These are phyloP conservation scores for Nicotiana otophora DNA, from an alignment of 257 asterid species.

Conservation along the genomic window DNA sequence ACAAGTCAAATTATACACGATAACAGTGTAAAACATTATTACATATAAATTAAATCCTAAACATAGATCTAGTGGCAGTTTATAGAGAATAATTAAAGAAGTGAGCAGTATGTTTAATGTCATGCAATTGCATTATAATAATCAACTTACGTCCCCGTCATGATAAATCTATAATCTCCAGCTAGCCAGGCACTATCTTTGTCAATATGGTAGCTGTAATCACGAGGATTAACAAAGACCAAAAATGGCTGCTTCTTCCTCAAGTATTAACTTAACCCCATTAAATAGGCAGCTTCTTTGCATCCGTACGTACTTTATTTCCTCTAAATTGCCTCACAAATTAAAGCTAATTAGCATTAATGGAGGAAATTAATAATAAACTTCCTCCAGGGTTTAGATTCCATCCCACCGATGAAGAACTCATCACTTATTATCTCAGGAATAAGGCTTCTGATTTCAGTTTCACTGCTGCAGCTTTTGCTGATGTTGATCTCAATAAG, in stretches of 20 bases:
- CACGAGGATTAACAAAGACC: slow-evolving; percentile 24
- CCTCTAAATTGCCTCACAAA: background rate
- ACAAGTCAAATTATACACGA: too few relatives aligned
- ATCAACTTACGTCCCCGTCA: background rate
- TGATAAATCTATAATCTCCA: background rate
- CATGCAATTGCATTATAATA: background rate
- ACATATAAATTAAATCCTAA: too few relatives aligned
- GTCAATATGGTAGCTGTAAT: slow-evolving; percentile 63
- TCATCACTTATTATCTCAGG: slow-evolving; percentile 42
- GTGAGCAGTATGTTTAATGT: background rate
- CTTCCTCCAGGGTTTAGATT: slow-evolving; percentile 60
- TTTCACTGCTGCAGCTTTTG: slow-evolving; percentile 33
- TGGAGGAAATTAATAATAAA: slow-evolving; percentile 27
- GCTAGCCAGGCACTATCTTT: slow-evolving; percentile 28
- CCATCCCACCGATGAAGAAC: slow-evolving; percentile 62
- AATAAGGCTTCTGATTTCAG: slow-evolving; percentile 38
- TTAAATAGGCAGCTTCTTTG: slow-evolving; percentile 12
- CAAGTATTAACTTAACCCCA: slow-evolving; percentile 24
- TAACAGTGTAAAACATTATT: too few relatives aligned
- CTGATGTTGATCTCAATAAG: slow-evolving; percentile 46
- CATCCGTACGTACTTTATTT: slow-evolving; percentile 1
- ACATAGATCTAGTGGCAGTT: too few relatives aligned
- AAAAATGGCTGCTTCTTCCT: slow-evolving; percentile 35
- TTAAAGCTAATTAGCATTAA: background rate
- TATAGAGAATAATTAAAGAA: too few relatives aligned